Conservation (phyloP, 169 alveolate species). For the Plasmodium berghei region DNA sequence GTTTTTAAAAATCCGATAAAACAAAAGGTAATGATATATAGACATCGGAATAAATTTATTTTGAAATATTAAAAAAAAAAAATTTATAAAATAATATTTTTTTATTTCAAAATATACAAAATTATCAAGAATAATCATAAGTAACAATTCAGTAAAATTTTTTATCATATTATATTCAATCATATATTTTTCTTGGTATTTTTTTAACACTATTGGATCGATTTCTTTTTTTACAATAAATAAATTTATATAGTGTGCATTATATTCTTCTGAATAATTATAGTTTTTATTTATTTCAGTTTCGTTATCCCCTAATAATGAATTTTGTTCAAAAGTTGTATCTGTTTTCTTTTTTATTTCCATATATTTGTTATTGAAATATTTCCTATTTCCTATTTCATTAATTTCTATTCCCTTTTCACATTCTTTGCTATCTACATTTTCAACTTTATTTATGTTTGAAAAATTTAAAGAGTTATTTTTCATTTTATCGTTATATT, state of each 20-base stretch:
- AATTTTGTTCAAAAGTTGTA: neutral
- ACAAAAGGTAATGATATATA: conserved; percentile 53
- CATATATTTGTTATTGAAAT: too few species aligned
- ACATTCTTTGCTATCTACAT: neutral
- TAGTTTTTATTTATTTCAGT: neutral
- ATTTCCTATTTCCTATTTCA: too few species aligned
- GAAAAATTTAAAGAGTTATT: neutral
- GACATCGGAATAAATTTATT: conserved; percentile 22
- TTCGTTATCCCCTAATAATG: too few species aligned
- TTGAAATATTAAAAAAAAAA: conserved; percentile 33
- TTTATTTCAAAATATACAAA: conserved; percentile 48
- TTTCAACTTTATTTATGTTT: neutral
- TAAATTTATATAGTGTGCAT: too few species aligned
- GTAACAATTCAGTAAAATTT: conserved; percentile 22
- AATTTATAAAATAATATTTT: conserved; percentile 39
- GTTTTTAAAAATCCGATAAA: conserved; percentile 23
- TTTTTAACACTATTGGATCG: neutral
- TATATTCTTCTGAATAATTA: too few species aligned
- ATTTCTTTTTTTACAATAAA: neutral
- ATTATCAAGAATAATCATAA: conserved; percentile 42
- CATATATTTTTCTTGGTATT: conserved; percentile 12
- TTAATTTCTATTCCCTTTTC: too few species aligned
- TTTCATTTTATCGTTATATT: neutral
- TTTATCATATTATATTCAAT: conserved; percentile 10
- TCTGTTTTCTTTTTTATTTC: too few species aligned